Percentiles rank a stretch among this genome's conserved stretches.
Conservation (phyloP, 495 filamentous ascomycete genomes). For the Xylaria venustula region DNA sequence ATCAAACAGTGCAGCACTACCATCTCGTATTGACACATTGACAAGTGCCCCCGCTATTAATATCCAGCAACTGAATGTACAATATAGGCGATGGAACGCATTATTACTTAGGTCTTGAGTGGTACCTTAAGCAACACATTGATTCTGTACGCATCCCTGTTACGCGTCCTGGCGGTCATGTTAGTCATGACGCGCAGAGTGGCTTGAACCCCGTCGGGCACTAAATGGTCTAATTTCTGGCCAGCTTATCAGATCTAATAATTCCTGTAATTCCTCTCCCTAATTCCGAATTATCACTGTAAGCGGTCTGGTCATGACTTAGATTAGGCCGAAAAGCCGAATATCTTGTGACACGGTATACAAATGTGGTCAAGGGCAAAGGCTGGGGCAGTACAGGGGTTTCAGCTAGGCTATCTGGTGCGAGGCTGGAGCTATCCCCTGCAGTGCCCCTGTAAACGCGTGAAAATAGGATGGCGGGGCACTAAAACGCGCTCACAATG, state of each 20-base stretch:
- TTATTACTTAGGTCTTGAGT: too few relatives aligned
- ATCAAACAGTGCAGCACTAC: background rate
- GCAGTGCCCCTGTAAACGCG: conserved; percentile 16
- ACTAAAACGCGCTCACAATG: background rate
- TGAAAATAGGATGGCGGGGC: conserved; percentile 26
- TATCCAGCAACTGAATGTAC: too few relatives aligned
- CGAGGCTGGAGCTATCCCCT: conserved; percentile 2
- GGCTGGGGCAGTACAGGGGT: too few relatives aligned
- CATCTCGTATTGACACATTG: background rate
- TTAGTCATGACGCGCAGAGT: background rate
- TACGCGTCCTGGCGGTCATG: background rate
- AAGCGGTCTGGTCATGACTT: background rate
- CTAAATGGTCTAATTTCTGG: background rate
- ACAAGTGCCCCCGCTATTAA: background rate
- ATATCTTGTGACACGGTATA: background rate
- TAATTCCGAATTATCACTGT: background rate
- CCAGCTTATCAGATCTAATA: conserved; percentile 24
- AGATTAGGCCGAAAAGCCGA: conserved; percentile 3
- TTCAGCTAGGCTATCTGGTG: too few relatives aligned
- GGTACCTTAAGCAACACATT: too few relatives aligned
- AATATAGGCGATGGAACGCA: too few relatives aligned
- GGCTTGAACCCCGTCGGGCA: background rate
- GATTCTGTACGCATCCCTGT: too few relatives aligned
- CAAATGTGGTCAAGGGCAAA: conserved; percentile 1
- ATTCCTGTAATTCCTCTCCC: conserved; percentile 6